Base-by-base conservation (phyloP, 2,329 filamentous ascomycete species). In the Aspergillus sp. region DNA sequence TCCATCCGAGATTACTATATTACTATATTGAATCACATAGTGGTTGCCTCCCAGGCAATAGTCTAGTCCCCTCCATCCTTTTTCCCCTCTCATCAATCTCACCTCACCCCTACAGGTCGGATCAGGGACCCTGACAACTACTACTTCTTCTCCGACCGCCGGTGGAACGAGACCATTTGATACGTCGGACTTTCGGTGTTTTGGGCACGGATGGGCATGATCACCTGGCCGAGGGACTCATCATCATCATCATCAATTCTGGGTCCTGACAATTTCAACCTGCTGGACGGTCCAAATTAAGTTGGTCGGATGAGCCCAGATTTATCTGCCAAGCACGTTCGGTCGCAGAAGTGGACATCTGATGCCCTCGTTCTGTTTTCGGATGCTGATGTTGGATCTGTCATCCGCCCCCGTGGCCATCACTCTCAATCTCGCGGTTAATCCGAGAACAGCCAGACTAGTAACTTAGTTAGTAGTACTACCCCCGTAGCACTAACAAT, bases 161-260 rank as follows among this genome's bases (percentile, higher is more conserved):
- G 44, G 44, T 49, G 47, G 47, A 50, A 30, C n/a, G 47, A 27
- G 47, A 30, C 8, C 44, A 11, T n/a, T 32, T 32, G 47, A 50
- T 50, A 55, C 53, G 52, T 58, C 52, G 50, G 48, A 61, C 48
- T 61, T 39, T 38, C 23, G 50, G 53, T 62, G 53, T 27, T 62
- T 62, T 62, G 62, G 62, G 62, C 62, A 64, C 54, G 53, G 48
- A 64, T 55, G 52, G 58, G 50, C 57, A 55, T 52, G 50, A 54
- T 41, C 51, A 49, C 36, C 41, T 47, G 27, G 27, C 51, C 49
- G 48, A 54, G 50, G 30, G 57, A 38, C 47, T 54, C 23, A 57
- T 52, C 17, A 48, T 27, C 19, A 50, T 13, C 17, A 51, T 7
- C 25, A 27, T 27, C 25, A 27, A 3, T 27, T 32, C 27, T 39